A percentile compares a stretch with the other conserved stretches of the same genome.
These are phyloP conservation scores for Hansfordia pulvinata DNA, from an alignment of 2,329 filamentous ascomycete genomes.

Conservation along the genomic window DNA sequence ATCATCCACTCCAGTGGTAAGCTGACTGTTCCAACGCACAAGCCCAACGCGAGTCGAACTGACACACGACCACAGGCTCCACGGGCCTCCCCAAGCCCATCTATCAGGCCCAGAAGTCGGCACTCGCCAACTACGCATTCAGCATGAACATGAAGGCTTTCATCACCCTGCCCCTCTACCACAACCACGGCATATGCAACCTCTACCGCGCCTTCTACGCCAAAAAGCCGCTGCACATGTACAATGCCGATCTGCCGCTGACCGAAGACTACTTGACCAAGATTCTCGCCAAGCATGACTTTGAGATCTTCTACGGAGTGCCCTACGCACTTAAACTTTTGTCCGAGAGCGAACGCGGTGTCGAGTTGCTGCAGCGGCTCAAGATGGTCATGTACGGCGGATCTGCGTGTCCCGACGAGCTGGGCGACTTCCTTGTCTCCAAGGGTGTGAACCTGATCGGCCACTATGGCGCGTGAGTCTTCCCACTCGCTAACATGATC, in stretches of 20 bases:
- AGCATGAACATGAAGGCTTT: conserved; percentile 29
- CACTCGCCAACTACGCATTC: conserved; percentile 30
- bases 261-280: conserved; percentile 32
- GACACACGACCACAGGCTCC: conserved; percentile 26
- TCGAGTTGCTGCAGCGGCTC: conserved; percentile 27
- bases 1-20: conserved; percentile 14
- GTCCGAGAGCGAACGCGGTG: conserved; percentile 40
- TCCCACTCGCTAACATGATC: not conserved
- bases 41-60: conserved; percentile 7
- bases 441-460: conserved; percentile 39
- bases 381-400: conserved; percentile 44
- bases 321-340: conserved; percentile 53
- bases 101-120: conserved; percentile 37
- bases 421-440: conserved; percentile 37
- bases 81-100: conserved; percentile 53
- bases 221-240: conserved; percentile 34
- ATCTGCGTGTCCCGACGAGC: conserved; percentile 42
- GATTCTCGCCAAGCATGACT: conserved; percentile 25
- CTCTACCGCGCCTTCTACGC: conserved; percentile 38
- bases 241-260: conserved; percentile 40
- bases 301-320: conserved; percentile 45
- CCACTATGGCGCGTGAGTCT: conserved; percentile 40
- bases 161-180: conserved; percentile 42
- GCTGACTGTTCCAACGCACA: conserved; percentile 6
- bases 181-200: conserved; percentile 43